Base-by-base conservation (phyloP, 2,329 filamentous ascomycete genomes). In the Periconia sp. region DNA sequence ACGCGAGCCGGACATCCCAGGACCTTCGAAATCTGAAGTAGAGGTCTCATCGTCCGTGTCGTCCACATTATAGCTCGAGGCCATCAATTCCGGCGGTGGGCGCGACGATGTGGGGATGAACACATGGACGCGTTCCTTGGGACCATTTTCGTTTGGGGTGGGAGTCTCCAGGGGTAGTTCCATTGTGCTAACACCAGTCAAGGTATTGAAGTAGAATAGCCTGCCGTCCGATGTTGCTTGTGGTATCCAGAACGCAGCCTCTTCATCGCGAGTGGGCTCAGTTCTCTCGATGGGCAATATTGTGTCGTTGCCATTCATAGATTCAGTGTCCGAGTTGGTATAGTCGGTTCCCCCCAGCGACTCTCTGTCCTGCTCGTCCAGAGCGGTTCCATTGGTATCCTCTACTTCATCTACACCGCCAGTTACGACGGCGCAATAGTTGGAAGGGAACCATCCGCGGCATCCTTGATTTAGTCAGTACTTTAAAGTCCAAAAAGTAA, bases 171-270 rank as follows among this genome's bases (percentile, higher is more conserved):
- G 81, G 1, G 94, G 94, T 56, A 99, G 79, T 71, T 99, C 94
- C 85, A 92, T 94, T 58, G 90, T 95, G 69, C 90, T 95, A 68
- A 95, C 91, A 51, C 93, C 92, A 0, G 94, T 99, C 78, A 97
- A 86, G 58, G 93, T 97, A 74, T 99, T 99, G 82, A 96, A 97
- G 77, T 97, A 99, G 76, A 95, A 99, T 20, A 99, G 77, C 52
- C 92, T 85, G 50, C 94, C 94, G 71, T 97, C 92, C 1, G 91
- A 85, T 0, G 94, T 99, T 14, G 92, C 94, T 77, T 99, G 94
- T 17, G 94, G 94, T 62, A 99, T 96, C 94, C 94, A 99, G 71
- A 96, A 99, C 61, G 95, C 93, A 44, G 93, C 92, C 71, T 93
- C 87, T 63, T 94, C 92, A 68, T 90, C 89, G 66, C 88, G 87